Base-by-base conservation (phyloP, 805 yeast genomes). In the Yamadazyma sp. region DNA sequence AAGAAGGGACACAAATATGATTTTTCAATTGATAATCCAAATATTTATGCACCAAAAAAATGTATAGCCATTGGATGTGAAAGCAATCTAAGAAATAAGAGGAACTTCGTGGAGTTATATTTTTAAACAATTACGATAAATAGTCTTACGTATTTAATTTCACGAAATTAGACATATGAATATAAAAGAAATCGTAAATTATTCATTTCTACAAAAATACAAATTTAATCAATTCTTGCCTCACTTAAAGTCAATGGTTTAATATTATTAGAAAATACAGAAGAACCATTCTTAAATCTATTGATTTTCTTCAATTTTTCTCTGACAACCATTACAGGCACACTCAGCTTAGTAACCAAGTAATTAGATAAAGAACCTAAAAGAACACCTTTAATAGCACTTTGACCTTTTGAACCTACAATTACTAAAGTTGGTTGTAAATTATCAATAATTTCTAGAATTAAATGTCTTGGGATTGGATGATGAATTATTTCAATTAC, bases 291-390 rank as follows among this genome's bases (percentile, higher is more conserved):
- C 55, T 66, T 69, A 56, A 76, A 74, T 47, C 80, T 70, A 40
- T 79, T 75, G 43, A 80, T 70, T 60, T 81, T 81, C 63, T 82
- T 81, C 50, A 83, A 67, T 53, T 80, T 82, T 46, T 76, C 75
- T 40, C 85, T 69, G 14, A 83, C 91, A 31, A 82, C 89, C 91
- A 82, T 82, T 15, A 82, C 89, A 0, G 91, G 89, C 2, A 80
- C 86, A 12, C 80, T 63, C 48, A 81, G 75, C 54, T 80, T 78
- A 12, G 86, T 78, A 12, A 82, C 86, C 43, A 82, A 60, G 53
- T 82, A 82, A 48, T 82, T 82, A 3, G 86, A 79, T 39, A 83
- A 68, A 2, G 85, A 78, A 3, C 91, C 91, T 42, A 82, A 68
- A 35, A 82, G 67, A 7, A 82, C 86, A 5, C 91, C 89, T 53